Evolutionary conservation across 2,329 filamentous ascomycete species (phyloP), one percentile per base, ranked within the genome.

Genomic region (Penicillium hesseltinei): DNA sequence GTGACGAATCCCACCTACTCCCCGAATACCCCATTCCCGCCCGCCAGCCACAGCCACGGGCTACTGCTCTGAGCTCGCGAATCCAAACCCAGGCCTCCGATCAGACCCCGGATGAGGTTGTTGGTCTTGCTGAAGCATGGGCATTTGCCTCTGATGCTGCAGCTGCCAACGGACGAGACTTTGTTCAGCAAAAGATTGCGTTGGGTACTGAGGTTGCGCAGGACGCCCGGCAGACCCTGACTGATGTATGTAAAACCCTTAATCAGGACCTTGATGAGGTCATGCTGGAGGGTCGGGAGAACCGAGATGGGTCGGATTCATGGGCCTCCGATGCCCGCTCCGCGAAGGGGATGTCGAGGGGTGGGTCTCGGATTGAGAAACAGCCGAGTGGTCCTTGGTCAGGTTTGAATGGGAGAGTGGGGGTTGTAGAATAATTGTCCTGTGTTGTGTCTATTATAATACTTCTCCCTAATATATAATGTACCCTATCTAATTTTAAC

Each of bases 1-100:
- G 69, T 9, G 73, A 77, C 38, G 75, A 77, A 57, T 77, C 75
- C 48, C 75, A 77, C 45, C 66, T 77, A 9, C 73, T 77, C n/a
- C 73, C 75, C 2, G 73, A 76, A 50, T 77, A 77, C 48, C 74
- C 75, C 4, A 65, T 74, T 25, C 62, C 71, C 7, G 66, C 70
- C 21, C 69, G 67, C 35, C 74, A 77, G 49, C 63, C 70, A 5
- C 74, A 77, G 49, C 63, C 70, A 5, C 72, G 71, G 7, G 65
- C 69, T 66, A 5, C 69, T 3, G 64, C 69, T 10, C 63, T 70
- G 17, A 66, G 61, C 31, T 62, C 65, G 19, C 65, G 69, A 4
- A 61, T 63, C 43, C 51, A 56, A 11, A 15, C 52, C 1, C 61
- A 57, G 21, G 38, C 58, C 6, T 27, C 61, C n/a, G 66, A 67